Evolutionary conservation across 2,329 filamentous ascomycete genomes (phyloP).

Genomic region (Stagonosporopsis chrysanthemi): DNA sequence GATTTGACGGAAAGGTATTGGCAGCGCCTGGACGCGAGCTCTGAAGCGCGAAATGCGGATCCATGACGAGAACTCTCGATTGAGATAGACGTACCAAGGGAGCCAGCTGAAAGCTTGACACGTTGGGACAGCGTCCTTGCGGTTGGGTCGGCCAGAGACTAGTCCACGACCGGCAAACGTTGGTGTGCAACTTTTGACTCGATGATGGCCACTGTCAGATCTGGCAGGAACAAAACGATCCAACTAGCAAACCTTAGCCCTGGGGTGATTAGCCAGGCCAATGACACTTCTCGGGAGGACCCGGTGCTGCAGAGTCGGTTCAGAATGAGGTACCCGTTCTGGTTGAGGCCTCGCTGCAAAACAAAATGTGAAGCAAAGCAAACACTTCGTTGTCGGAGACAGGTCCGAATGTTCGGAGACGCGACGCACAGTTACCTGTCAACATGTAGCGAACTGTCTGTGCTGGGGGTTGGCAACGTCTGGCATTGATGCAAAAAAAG

Average conservation of each 20-base stretch:
- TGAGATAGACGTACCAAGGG: slow-evolving; percentile 31
- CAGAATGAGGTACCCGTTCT: neutral
- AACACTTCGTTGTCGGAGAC: slow-evolving; percentile 3
- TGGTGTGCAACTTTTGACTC: slow-evolving; percentile 9
- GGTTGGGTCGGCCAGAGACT: slow-evolving; percentile 8
- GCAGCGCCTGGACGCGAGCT: slow-evolving; percentile 2
- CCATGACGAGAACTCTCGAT: slow-evolving; percentile 31
- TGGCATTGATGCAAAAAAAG: slow-evolving; percentile 14
- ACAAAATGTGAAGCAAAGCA: neutral
- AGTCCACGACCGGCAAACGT: slow-evolving; percentile 15
- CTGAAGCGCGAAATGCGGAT: slow-evolving; percentile 18
- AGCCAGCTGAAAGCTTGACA: slow-evolving; percentile 10
- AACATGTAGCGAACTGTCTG: slow-evolving; percentile 1
- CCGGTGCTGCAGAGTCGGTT: slow-evolving; percentile 4
- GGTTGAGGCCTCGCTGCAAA: slow-evolving; percentile 1
- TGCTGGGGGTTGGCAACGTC: slow-evolving; percentile 9
- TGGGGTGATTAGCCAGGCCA: slow-evolving; percentile 2
- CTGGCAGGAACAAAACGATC: slow-evolving; percentile 9
- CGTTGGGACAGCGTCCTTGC: slow-evolving; percentile 1
- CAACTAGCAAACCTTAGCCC: slow-evolving; percentile 11
- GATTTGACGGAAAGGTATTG: slow-evolving; percentile 14
- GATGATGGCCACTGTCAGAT: slow-evolving; percentile 17
- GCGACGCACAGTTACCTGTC: slow-evolving; percentile 6
- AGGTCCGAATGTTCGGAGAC: slow-evolving; percentile 2
- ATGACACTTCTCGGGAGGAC: slow-evolving; percentile 12